Base-by-base conservation (phyloP, 441 rosid genomes). In the Gossypium davidsonii region DNA sequence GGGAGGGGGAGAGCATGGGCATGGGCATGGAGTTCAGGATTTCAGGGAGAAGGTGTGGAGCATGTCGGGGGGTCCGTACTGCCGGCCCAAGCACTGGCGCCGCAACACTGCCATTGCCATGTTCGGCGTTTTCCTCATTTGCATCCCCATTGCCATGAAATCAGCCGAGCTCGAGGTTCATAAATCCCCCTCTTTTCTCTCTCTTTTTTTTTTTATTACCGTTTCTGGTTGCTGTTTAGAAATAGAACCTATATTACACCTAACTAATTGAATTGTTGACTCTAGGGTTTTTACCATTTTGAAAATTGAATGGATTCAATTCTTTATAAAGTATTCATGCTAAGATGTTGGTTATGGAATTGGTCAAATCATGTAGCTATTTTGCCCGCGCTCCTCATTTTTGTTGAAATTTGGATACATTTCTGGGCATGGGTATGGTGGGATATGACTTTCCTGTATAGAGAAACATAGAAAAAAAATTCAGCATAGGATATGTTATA, bases 71-170 rank as follows among this genome's bases (percentile, higher is more conserved):
- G 98, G 99, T 14, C 94, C 99, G 25, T 37, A 92, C 83, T 92
- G 99, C 86, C 79, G 99, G 72, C 99, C 99, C 44, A 92, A 92
- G 78, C 96, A 94, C 85, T 94, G 99, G 99, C 85, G 83, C 67
- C 94, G 99, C 76, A 94, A 94, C 79, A 94, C 99, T 17, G 99
- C 99, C 86, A 74, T 94, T 49, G 98, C 99, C 74, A 87, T 94
- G 94, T 80, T 80, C 55, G 97, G 99, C 14, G 64, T 90, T 73
- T 70, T 94, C 79, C 93, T 94, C 70, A 81, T 90, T 59, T 92
- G 99, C 84, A 89, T 94, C 72, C 99, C 99, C 48, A 85, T 94
- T 60, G 98, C 98, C 77, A 92, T 88, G 90, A 81, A 86, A 55
- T 94, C 98, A 0, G 97, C 97, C n/a, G 90, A 90, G 91, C 97